These are phyloP conservation scores for Globisporangium mamillatum DNA, from an alignment of 352 stramenopile species.

Conservation along the genomic window DNA sequence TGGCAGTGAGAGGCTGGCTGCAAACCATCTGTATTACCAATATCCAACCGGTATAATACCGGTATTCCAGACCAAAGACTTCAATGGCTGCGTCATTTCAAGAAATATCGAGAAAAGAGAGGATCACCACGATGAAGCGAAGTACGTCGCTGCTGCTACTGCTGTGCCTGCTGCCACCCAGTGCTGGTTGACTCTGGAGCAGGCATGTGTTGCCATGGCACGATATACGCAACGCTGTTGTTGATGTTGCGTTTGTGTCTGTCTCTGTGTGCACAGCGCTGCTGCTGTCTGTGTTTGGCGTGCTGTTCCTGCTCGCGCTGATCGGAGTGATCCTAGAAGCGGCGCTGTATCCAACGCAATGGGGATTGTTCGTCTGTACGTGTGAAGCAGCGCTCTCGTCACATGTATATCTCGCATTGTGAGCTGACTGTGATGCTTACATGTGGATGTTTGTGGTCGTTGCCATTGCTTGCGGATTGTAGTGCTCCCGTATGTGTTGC, in stretches of 20 bases:
- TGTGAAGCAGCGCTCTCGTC: neutral
- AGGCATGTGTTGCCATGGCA: neutral
- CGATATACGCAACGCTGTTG: neutral
- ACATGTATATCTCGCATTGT: neutral
- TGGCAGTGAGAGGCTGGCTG: too few species aligned
- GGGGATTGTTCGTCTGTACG: conserved; percentile 66
- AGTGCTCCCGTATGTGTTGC: conserved; percentile 67
- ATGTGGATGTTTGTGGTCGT: neutral
- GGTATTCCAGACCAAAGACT: too few species aligned
- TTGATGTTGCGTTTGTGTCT: neutral
- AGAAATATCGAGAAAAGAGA: too few species aligned
- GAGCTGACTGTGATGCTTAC: neutral
- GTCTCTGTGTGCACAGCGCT: conserved; percentile 23
- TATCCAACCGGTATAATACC: too few species aligned
- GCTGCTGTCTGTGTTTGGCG: conserved; percentile 36
- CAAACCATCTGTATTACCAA: too few species aligned
- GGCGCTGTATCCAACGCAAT: conserved; percentile 54
- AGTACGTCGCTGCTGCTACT: neutral
- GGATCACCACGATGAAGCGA: conserved; percentile 1
- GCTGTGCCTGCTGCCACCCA: neutral
- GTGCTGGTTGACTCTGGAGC: neutral
- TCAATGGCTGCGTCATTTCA: too few species aligned
- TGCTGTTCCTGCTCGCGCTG: conserved; percentile 56
- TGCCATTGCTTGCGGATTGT: neutral
- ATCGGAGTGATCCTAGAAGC: conserved; percentile 56